Conservation (phyloP, 1,284 basidiomycete genomes). For the Leccinum pachyderme region DNA sequence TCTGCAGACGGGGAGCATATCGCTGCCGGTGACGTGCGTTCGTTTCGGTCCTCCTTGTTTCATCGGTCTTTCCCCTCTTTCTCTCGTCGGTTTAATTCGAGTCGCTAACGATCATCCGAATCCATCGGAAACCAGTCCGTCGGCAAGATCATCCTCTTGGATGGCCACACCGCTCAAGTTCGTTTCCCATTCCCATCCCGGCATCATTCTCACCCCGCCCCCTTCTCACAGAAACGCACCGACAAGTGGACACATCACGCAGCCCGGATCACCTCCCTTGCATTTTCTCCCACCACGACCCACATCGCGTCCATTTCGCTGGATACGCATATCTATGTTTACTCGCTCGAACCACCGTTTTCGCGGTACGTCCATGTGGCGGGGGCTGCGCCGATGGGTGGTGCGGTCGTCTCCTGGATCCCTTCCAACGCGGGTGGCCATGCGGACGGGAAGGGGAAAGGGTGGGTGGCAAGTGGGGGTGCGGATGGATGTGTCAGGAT, state of each 20-base stretch:
- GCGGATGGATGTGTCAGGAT: slow-evolving; percentile 81
- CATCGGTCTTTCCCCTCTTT: background rate
- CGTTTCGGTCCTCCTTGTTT: background rate
- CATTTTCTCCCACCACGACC: slow-evolving; percentile 39
- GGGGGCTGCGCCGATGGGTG: slow-evolving; percentile 82
- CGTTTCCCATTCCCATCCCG: background rate
- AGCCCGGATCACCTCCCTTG: slow-evolving; percentile 76
- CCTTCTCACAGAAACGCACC: slow-evolving; percentile 12
- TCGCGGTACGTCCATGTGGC: slow-evolving; percentile 77
- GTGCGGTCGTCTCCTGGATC: slow-evolving; percentile 82
- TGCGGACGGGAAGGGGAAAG: slow-evolving; percentile 32
- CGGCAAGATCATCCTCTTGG: slow-evolving; percentile 80
- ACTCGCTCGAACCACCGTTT: slow-evolving; percentile 76
- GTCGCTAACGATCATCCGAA: slow-evolving; percentile 3
- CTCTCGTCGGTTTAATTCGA: background rate
- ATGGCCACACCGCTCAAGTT: slow-evolving; percentile 62
- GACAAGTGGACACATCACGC: slow-evolving; percentile 87
- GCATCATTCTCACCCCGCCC: background rate
- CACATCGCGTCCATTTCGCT: slow-evolving; percentile 84
- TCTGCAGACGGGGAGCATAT: slow-evolving; percentile 75
- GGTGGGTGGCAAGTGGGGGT: slow-evolving; percentile 69
- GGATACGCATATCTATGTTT: slow-evolving; percentile 91
- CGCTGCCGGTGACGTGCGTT: slow-evolving; percentile 77
- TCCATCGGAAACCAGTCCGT: slow-evolving; percentile 41
- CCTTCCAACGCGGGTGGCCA: slow-evolving; percentile 14